Evolutionary conservation across 148 eudicot species (phyloP).

Genomic region (Vaccinium macrocarpon): DNA sequence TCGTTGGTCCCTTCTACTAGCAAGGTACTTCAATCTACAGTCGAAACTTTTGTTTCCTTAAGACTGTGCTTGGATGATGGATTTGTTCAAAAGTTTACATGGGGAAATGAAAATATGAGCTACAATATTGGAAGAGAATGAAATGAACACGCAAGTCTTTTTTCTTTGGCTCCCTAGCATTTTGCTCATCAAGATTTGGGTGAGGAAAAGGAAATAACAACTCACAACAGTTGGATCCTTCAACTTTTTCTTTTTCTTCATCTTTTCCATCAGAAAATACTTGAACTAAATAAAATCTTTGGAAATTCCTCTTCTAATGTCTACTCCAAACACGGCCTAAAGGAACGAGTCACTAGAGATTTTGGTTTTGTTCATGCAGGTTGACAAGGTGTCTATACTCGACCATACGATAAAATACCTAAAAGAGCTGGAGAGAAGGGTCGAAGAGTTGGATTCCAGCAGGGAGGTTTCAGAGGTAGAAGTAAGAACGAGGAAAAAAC

Average conservation of each 20-base stretch:
- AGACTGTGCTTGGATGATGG: not conserved
- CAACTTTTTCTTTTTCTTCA: not conserved
- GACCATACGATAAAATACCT: conserved; percentile 66
- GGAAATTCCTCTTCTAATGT: not conserved
- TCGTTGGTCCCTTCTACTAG: conserved; percentile 57
- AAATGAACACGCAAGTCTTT: not conserved
- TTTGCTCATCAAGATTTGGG: not conserved
- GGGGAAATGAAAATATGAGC: not conserved
- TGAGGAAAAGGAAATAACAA: not conserved
- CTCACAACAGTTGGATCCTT: not conserved
- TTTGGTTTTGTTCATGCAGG: conserved; percentile 37
- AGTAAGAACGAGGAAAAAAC: conserved; percentile 32
- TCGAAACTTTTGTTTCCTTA: not conserved
- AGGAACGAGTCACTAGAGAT: not conserved
- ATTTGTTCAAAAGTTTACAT: not conserved
- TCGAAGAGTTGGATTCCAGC: conserved; percentile 46
- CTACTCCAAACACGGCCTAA: not conserved
- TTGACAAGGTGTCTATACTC: conserved; percentile 65
- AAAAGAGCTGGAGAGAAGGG: conserved; percentile 54
- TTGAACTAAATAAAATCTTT: not conserved
- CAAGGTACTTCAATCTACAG: conserved; percentile 42
- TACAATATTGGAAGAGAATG: not conserved
- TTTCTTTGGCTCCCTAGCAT: not conserved
- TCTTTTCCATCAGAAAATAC: not conserved
- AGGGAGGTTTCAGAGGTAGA: conserved; percentile 26